A percentile compares a stretch with the other conserved stretches of the same genome.
These are phyloP conservation scores for Escovopsis sp. DNA, from an alignment of 2,329 filamentous ascomycete species.

Conservation along the genomic window DNA sequence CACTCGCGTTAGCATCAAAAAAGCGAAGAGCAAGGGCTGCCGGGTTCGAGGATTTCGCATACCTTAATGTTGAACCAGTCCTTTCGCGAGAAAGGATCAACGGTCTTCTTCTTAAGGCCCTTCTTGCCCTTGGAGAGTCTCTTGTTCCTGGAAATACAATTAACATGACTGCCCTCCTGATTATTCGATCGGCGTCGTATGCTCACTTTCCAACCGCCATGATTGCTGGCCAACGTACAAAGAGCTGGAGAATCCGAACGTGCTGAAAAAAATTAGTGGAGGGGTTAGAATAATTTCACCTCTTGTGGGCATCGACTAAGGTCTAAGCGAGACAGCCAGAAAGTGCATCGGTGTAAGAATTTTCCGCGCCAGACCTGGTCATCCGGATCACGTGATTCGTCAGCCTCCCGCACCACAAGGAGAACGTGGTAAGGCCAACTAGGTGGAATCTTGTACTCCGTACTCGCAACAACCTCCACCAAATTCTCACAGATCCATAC, in stretches of 20 bases:
- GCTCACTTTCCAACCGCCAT: slow-evolving; percentile 48
- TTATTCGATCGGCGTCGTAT: slow-evolving; percentile 2
- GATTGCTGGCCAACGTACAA: slow-evolving; percentile 36
- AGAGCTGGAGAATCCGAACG: slow-evolving; percentile 28
- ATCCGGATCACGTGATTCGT: too few relatives aligned
- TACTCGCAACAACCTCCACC: too few relatives aligned
- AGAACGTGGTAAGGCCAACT: too few relatives aligned
- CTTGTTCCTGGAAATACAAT: slow-evolving; percentile 64
- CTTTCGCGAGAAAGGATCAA: slow-evolving; percentile 96
- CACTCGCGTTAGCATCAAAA: neutral
- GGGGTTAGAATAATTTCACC: slow-evolving; percentile 26
- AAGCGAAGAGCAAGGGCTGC: neutral
- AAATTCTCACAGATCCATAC: too few relatives aligned
- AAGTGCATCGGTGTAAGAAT: slow-evolving; percentile 8
- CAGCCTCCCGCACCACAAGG: too few relatives aligned
- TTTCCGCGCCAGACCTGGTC: slow-evolving; percentile 1
- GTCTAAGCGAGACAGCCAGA: slow-evolving; percentile 22
- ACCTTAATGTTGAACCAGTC: slow-evolving; percentile 99
- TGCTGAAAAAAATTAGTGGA: slow-evolving; percentile 26
- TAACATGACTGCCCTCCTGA: slow-evolving; percentile 7
- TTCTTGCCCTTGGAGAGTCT: slow-evolving; percentile 99
- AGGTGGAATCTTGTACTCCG: too few relatives aligned
- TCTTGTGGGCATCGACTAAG: slow-evolving; percentile 25
- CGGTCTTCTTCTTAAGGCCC: slow-evolving; percentile 98
- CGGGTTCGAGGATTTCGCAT: slow-evolving; percentile 13